phyloP scores from a whole-genome alignment of 768 basidiomycete genomes.

The Termitomyces sp. region DNA sequence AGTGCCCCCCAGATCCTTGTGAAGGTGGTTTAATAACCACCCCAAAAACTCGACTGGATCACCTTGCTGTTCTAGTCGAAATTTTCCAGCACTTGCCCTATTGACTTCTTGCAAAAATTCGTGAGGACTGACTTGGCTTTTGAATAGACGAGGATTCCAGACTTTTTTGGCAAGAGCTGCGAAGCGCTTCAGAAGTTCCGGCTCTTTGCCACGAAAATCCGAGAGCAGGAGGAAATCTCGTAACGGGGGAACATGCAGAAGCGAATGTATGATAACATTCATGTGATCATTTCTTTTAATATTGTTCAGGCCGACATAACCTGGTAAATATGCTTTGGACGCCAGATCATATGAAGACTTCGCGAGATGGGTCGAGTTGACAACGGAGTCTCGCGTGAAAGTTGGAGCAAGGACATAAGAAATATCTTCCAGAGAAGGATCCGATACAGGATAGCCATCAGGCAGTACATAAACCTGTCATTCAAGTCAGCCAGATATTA shows the following conservation, averaged over 20 bases:
- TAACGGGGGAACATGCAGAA: constrained; percentile 87
- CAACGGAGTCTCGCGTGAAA: constrained; percentile 64
- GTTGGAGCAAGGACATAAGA: constrained; percentile 83
- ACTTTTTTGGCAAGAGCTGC: constrained; percentile 86
- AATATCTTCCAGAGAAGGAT: constrained; percentile 96
- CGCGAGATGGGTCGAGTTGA: constrained; percentile 54
- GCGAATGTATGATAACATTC: constrained; percentile 93
- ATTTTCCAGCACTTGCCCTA: constrained; percentile 84
- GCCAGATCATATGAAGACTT: constrained; percentile 85
- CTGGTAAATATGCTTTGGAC: constrained; percentile 81
- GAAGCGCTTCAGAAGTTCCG: constrained; percentile 88
- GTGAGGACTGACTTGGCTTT: constrained; percentile 98
- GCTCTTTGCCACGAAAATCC: constrained; percentile 65
- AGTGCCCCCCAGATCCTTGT: constrained; percentile 92
- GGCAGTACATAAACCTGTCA: constrained; percentile 92
- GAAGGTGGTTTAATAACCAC: constrained; percentile 92
- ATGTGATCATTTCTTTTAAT: constrained; percentile 97
- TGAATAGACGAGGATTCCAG: constrained; percentile 97
- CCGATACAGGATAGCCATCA: constrained; percentile 94
- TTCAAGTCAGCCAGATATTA: constrained; percentile 11
- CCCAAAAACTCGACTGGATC: constrained; percentile 95
- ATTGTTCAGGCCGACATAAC: constrained; percentile 96
- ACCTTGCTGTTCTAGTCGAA: constrained; percentile 90
- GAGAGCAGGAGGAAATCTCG: constrained; percentile 85
- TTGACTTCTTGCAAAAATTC: constrained; percentile 98